Percentiles rank a stretch among this genome's conserved stretches.
phyloP scores from a whole-genome alignment of 2,329 filamentous ascomycete species.

The Hypoxylon rubiginosum region DNA sequence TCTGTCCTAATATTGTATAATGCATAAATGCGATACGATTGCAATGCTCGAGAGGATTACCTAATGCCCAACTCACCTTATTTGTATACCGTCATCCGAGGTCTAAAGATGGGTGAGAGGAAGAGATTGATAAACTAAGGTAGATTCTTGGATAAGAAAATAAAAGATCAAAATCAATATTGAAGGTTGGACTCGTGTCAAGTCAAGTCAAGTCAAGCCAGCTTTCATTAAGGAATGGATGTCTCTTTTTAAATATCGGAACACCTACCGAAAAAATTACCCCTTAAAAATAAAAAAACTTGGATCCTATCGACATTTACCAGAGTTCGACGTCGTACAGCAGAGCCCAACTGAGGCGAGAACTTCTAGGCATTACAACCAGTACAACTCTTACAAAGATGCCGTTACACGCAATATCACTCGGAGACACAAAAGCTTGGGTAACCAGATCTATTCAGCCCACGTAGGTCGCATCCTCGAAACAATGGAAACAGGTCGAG shows the following conservation, averaged over 20 bases:
- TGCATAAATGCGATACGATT: neutral
- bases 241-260: neutral
- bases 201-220: neutral
- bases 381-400: slow-evolving; percentile 8
- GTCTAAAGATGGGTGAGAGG: too few relatives aligned
- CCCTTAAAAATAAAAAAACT: too few relatives aligned
- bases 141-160: neutral
- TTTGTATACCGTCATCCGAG: neutral
- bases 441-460: slow-evolving; percentile 12
- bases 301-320: slow-evolving; percentile 14
- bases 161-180: neutral
- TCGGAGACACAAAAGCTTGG: slow-evolving; percentile 17
- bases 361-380: slow-evolving; percentile 24
- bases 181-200: neutral
- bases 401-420: slow-evolving; percentile 30
- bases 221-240: neutral
- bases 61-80: neutral
- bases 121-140: neutral
- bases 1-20: neutral
- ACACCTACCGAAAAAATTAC: slow-evolving; percentile 1
- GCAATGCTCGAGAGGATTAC: neutral
- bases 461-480: slow-evolving; percentile 13
- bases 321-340: slow-evolving; percentile 22
- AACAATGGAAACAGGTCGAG: neutral
- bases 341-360: slow-evolving; percentile 27